Evolutionary conservation across 192 early-diverging fungal species (phyloP).

Genomic region (Coemansia pectinata): DNA sequence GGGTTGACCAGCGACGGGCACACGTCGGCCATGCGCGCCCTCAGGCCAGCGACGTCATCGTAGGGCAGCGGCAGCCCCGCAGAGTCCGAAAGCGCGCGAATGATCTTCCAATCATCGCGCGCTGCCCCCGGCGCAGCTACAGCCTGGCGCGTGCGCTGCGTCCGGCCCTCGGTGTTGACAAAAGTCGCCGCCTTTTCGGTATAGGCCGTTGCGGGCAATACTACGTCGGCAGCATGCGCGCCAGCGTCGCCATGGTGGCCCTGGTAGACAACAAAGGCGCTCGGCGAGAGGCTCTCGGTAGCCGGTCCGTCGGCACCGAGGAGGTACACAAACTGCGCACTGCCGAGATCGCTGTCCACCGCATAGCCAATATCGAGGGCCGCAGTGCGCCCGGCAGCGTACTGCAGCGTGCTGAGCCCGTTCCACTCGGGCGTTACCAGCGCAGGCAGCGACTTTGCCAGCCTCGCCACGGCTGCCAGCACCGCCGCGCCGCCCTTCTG

Average conservation of each 20-base stretch:
- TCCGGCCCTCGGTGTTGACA: conserved; percentile 96
- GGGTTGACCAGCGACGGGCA: conserved; percentile 80
- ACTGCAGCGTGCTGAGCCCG: conserved; percentile 89
- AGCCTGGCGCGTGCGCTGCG: conserved; percentile 90
- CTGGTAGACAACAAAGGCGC: conserved; percentile 98
- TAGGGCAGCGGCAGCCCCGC: conserved; percentile 84
- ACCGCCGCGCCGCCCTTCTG: conserved; percentile 66
- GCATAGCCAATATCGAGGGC: conserved; percentile 88
- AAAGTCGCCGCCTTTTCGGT: conserved; percentile 96
- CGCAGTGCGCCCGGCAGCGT: conserved; percentile 82
- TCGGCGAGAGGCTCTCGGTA: conserved; percentile 64
- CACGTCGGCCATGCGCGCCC: conserved; percentile 85
- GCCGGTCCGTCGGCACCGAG: conserved; percentile 74
- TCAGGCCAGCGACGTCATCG: conserved; percentile 79
- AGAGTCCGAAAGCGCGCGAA: conserved; percentile 95
- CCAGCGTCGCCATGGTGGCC: conserved; percentile 98
- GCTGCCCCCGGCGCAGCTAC: conserved; percentile 86
- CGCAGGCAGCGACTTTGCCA: conserved; percentile 67
- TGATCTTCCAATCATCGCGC: conserved; percentile 99
- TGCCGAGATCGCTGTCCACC: neutral
- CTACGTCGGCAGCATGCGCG: conserved; percentile 92
- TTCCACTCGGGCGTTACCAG: conserved; percentile 82
- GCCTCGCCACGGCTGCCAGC: conserved; percentile 71
- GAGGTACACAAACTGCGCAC: conserved; percentile 82
- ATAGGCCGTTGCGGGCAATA: conserved; percentile 93